Conservation (phyloP, 2,329 filamentous ascomycete species). For the Lasiodiplodia hormozganensis region DNA sequence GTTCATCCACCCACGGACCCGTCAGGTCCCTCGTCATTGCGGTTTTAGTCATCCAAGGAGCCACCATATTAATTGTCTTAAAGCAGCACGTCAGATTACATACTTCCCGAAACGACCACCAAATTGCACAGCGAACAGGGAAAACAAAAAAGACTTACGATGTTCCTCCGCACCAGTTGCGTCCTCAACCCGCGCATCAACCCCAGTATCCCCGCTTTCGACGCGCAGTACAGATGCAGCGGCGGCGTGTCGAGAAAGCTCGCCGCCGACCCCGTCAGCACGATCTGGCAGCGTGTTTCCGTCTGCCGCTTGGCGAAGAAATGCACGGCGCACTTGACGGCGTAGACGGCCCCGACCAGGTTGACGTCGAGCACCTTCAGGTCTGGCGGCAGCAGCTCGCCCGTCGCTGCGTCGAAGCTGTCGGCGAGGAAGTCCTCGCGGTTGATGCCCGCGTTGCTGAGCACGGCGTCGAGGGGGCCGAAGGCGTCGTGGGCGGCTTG, state of each 20-base stretch:
- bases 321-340: constrained; percentile 36
- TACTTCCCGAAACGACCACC: not conserved
- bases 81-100: no score
- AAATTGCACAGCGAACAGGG: not conserved
- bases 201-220: constrained; percentile 37
- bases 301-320: constrained; percentile 34
- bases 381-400: constrained; percentile 31
- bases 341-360: constrained; percentile 34
- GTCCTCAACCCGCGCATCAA: constrained; percentile 36
- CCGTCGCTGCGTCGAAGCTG: constrained; percentile 28
- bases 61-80: constrained; percentile 36
- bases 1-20: not conserved
- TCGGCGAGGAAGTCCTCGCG: constrained; percentile 29
- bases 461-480: constrained; percentile 28
- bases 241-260: constrained; percentile 36
- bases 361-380: constrained; percentile 37
- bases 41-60: constrained; percentile 38
- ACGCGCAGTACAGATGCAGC: constrained; percentile 36
- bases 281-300: constrained; percentile 34
- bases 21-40: not conserved
- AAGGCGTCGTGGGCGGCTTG: constrained; percentile 14
- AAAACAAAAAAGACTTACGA: constrained; percentile 22
- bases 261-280: constrained; percentile 36
- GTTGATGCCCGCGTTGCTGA: constrained; percentile 31
- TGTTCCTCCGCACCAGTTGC: constrained; percentile 32